Conservation (phyloP, 306 rosid genomes). For the Dryas drummondii region DNA sequence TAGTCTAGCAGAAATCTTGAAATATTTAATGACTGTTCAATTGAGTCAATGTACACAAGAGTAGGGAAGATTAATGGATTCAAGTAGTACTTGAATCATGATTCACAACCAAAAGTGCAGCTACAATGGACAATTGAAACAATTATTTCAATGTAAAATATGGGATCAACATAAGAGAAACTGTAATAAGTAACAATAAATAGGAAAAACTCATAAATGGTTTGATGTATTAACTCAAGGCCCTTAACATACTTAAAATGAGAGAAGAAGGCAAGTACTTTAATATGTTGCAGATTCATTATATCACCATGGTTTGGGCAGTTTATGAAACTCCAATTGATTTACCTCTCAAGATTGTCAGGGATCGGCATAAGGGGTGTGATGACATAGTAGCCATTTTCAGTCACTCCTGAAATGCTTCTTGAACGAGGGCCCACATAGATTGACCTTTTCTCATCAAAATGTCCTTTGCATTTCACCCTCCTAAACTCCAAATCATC, state of each 20-base stretch:
- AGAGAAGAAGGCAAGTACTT: not conserved
- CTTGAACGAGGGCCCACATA: constrained; percentile 95
- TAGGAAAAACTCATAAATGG: not conserved
- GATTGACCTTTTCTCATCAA: constrained; percentile 74
- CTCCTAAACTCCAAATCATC: constrained; percentile 81
- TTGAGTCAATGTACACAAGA: not conserved
- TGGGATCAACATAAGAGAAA: constrained; percentile 6
- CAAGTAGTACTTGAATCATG: not conserved
- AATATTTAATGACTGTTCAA: not conserved
- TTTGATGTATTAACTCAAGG: not conserved
- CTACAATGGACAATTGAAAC: not conserved
- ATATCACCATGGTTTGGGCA: constrained; percentile 12
- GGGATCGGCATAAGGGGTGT: constrained; percentile 79
- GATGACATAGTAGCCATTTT: constrained; percentile 85
- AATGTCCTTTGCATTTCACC: constrained; percentile 63
- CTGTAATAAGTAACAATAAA: not conserved
- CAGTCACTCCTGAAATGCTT: constrained; percentile 95
- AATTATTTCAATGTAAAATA: not conserved
- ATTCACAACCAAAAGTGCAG: not conserved
- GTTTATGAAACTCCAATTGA: constrained; percentile 14
- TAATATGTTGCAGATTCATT: not conserved
- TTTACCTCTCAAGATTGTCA: constrained; percentile 58
- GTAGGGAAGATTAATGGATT: not conserved
- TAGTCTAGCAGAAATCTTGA: not conserved
- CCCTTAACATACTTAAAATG: not conserved